Conservation (phyloP, 129 eudicot genomes). For the Silybum marianum region DNA sequence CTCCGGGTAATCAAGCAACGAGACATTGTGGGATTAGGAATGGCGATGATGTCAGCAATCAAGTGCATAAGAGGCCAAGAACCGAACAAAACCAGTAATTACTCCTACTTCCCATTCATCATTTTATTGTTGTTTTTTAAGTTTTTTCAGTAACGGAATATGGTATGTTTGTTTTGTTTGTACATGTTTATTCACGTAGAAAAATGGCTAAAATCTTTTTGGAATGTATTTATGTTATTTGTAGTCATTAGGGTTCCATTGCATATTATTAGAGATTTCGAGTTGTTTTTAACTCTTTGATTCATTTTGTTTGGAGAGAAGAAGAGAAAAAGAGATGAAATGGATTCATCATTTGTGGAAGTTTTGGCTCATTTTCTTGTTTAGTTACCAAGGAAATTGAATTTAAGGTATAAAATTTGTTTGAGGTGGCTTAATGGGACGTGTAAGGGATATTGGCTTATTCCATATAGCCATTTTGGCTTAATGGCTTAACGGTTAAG, state of each 20-base stretch:
- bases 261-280: constrained; percentile 25
- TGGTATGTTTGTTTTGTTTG: constrained; percentile 23
- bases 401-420: too few species aligned
- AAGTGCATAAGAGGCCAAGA: constrained; percentile 43
- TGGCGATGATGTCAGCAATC: constrained; percentile 33
- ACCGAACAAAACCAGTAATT: constrained; percentile 40
- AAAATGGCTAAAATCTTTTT: constrained; percentile 15
- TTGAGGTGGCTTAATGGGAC: too few species aligned
- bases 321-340: not conserved
- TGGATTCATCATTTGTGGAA: not conserved
- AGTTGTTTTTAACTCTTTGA: not conserved
- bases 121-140: not conserved
- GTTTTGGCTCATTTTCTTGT: not conserved
- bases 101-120: not conserved
- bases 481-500: too few species aligned
- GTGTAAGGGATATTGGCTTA: too few species aligned
- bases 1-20: constrained; percentile 32
- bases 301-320: not conserved
- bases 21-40: constrained; percentile 24
- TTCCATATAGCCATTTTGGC: too few species aligned
- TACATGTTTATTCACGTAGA: constrained; percentile 26
- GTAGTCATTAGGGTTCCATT: constrained; percentile 32
- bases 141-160: not conserved
- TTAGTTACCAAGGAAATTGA: not conserved
- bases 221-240: constrained; percentile 13